These are phyloP conservation scores for Canavalia ensiformis DNA, from an alignment of 306 rosid genomes.

Conservation along the genomic window DNA sequence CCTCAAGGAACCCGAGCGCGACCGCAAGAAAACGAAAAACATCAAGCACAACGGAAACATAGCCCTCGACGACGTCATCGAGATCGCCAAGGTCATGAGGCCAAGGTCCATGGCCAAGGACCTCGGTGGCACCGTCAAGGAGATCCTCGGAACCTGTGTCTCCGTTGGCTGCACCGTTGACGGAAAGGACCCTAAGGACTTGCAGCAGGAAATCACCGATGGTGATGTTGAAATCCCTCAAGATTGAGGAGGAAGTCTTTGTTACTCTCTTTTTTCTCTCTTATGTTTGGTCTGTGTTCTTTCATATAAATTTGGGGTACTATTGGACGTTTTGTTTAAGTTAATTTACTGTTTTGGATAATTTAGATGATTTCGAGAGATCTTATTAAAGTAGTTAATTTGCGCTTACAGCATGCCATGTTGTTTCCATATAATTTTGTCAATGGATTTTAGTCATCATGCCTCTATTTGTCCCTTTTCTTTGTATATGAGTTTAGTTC, in stretches of 20 bases:
- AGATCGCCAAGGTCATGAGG: conserved; percentile 82
- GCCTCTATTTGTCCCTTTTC: background rate
- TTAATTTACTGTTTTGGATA: conserved; percentile 44
- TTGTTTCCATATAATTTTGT: conserved; percentile 29
- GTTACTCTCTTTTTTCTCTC: background rate
- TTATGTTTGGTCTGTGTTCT: conserved; percentile 26
- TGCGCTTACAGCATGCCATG: conserved; percentile 18
- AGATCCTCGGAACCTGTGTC: conserved; percentile 87
- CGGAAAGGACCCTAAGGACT: conserved; percentile 85
- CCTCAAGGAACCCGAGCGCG: conserved; percentile 89
- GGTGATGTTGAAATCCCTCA: conserved; percentile 86
- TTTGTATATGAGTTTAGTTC: background rate
- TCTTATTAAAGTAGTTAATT: conserved; percentile 32
- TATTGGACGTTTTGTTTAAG: conserved; percentile 41
- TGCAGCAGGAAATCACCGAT: conserved; percentile 82
- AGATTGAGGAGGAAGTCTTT: conserved; percentile 61
- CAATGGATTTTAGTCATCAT: background rate
- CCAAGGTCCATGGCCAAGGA: conserved; percentile 92
- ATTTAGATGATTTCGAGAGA: conserved; percentile 53
- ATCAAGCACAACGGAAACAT: conserved; percentile 89
- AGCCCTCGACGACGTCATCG: conserved; percentile 87
- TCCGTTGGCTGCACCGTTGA: conserved; percentile 94
- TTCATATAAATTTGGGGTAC: conserved; percentile 48
- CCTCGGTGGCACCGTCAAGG: conserved; percentile 75
- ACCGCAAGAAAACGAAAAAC: conserved; percentile 82